phyloP scores from a whole-genome alignment of 148 eudicot genomes.

The Camellia sinensis region DNA sequence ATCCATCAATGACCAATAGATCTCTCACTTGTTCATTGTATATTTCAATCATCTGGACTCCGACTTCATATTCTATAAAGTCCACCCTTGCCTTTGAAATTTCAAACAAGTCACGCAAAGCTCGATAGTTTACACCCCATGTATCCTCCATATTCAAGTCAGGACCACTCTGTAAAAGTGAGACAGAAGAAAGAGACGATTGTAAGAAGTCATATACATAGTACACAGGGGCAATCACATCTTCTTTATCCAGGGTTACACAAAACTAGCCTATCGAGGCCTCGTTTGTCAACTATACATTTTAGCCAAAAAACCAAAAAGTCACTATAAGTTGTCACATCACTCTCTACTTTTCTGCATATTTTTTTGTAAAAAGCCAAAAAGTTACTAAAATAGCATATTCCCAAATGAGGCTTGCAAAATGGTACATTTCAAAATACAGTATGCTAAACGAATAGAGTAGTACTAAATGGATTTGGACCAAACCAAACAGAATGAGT shows the following conservation, averaged over 20 bases:
- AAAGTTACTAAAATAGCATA: not conserved
- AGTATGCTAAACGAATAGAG: not conserved
- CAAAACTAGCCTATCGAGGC: not conserved
- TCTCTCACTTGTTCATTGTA: slow-evolving; percentile 99
- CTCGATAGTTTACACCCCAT: slow-evolving; percentile 97
- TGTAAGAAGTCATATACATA: not conserved
- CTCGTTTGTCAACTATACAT: not conserved
- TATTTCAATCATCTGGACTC: slow-evolving; percentile 96
- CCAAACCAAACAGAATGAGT: not conserved
- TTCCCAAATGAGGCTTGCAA: not conserved
- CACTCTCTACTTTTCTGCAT: too few species aligned
- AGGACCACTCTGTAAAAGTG: slow-evolving; percentile 74
- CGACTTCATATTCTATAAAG: slow-evolving; percentile 68
- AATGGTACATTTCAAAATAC: not conserved
- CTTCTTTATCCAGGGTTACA: not conserved
- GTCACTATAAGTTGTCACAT: too few species aligned
- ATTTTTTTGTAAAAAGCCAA: too few species aligned
- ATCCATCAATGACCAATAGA: slow-evolving; percentile 74
- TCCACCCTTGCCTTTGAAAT: slow-evolving; percentile 65
- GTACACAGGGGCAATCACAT: not conserved
- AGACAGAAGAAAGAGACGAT: not conserved
- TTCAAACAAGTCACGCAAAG: slow-evolving; percentile 72
- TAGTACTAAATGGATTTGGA: not conserved
- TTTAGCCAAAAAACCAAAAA: too few species aligned
- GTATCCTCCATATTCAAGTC: slow-evolving; percentile 72